Evolutionary conservation across 345 rosid species (phyloP).

Genomic region (Populus ilicifolia): DNA sequence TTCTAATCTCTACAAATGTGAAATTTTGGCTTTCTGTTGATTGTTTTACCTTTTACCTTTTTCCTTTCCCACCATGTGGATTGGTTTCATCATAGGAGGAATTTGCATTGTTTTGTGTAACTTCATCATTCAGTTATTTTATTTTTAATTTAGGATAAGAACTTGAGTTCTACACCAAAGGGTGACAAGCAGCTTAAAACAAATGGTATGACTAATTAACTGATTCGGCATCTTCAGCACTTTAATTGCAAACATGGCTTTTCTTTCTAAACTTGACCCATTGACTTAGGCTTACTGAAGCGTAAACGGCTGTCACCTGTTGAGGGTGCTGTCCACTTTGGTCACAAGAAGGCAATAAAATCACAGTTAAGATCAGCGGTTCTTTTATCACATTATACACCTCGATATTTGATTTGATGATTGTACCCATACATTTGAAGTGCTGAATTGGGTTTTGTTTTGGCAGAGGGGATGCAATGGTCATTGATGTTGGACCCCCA

Average conservation of each 20-base stretch:
- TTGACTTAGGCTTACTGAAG: slow-evolving; percentile 24
- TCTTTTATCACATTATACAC: not conserved
- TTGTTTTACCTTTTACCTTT: not conserved
- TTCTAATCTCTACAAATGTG: not conserved
- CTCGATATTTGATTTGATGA: not conserved
- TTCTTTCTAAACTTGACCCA: not conserved
- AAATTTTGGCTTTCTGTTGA: not conserved
- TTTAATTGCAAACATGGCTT: not conserved
- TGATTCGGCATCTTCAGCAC: not conserved
- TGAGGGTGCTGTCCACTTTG: slow-evolving; percentile 14
- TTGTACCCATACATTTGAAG: not conserved
- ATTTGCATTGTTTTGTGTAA: not conserved
- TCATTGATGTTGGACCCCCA: slow-evolving; percentile 31
- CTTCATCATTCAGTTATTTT: too few species aligned
- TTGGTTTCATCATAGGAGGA: not conserved
- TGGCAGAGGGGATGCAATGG: slow-evolving; percentile 27
- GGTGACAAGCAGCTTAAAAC: slow-evolving; percentile 25
- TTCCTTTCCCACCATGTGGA: not conserved
- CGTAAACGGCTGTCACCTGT: slow-evolving; percentile 20
- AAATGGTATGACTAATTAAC: slow-evolving; percentile 10
- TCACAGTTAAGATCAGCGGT: slow-evolving; percentile 6
- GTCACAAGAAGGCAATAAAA: slow-evolving; percentile 16
- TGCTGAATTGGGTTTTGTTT: slow-evolving; percentile 1
- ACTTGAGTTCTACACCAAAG: slow-evolving; percentile 14
- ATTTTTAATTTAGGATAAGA: slow-evolving; percentile 20